Evolutionary conservation across 257 asterid species (phyloP), one percentile per base, ranked within the genome.

Genomic region (Rubia yunnanensis): DNA sequence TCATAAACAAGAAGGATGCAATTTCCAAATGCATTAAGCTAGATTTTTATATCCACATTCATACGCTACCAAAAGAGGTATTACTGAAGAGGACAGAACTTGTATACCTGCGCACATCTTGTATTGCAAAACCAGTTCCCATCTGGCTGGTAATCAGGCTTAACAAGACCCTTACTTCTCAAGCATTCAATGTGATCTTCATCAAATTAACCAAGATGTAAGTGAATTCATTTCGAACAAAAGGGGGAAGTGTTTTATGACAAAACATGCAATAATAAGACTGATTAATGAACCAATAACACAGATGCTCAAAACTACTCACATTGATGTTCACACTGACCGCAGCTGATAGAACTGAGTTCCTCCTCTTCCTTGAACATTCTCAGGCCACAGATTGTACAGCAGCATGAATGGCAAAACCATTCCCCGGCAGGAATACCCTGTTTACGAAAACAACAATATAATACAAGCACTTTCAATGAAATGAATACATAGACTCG

Each of bases 361-460:
- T 71, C 76, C 53, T 65, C 76, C 53, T 26, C 73, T 50, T 49
- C 55, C 71, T 41, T 79, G 34, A 72, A 70, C 41, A 74, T 61
- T 38, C 77, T 66, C 67, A 67, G 70, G 66, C 77, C 82, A 84
- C 99, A 94, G 72, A 84, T 81, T 75, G 78, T 73, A 74, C 99
- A 94, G 80, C 95, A 81, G 84, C 98, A 94, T 17, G 92, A 80
- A 10, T 88, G 96, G 82, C 99, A 94, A 81, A 90, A 94, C 99
- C 99, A 90, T 63, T 88, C 90, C 57, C 99, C 98, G 15, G 80
- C 89, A 7, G 99, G 98, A 41, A 94, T 74, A 53, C 74, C 89
- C 99, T 94, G 84, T 59, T 60, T 31, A 79, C 23, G 68, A 70
- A 58, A 70, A 49, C 65, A 67, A 15, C 39, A 48, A 38, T 41